phyloP scores from a whole-genome alignment of 1,139 yeast genomes.

The Debaryomycetaceae sp. region DNA sequence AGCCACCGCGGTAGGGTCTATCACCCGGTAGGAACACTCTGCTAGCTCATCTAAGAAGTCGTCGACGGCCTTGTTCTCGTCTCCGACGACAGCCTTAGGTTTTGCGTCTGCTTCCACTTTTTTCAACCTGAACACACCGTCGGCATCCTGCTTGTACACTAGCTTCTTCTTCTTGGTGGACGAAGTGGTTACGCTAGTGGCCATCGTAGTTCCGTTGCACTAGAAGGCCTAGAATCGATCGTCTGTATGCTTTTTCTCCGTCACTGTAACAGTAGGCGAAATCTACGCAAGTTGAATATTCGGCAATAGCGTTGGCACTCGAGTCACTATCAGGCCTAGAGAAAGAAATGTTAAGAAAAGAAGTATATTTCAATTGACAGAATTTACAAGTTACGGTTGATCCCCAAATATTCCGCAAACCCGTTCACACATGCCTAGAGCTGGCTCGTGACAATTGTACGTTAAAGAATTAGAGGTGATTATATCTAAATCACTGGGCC shows the following conservation, averaged over 20 bases:
- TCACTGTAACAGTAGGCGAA: neutral
- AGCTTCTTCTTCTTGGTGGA: slow-evolving; percentile 25
- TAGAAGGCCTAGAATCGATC: neutral
- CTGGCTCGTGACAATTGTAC: neutral
- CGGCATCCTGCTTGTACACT: slow-evolving; percentile 40
- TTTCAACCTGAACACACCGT: slow-evolving; percentile 41
- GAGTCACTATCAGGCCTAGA: no score
- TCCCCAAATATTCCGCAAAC: no score
- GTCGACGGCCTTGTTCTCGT: slow-evolving; percentile 18
- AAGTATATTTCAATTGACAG: no score
- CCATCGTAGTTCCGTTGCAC: neutral
- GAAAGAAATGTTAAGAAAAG: no score
- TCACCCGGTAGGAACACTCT: slow-evolving; percentile 23
- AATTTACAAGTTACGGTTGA: no score
- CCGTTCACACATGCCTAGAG: no score
- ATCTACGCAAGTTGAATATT: neutral
- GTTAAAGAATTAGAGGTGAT: neutral
- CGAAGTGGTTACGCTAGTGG: slow-evolving; percentile 7
- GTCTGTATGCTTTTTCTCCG: neutral
- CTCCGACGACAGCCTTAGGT: neutral
- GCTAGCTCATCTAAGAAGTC: slow-evolving; percentile 28
- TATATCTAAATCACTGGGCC: neutral
- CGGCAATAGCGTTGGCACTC: no score
- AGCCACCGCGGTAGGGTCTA: neutral
- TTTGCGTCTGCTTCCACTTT: slow-evolving; percentile 15